phyloP scores from a whole-genome alignment of 192 early-diverging fungal genomes.

The Coemansia sp. region DNA sequence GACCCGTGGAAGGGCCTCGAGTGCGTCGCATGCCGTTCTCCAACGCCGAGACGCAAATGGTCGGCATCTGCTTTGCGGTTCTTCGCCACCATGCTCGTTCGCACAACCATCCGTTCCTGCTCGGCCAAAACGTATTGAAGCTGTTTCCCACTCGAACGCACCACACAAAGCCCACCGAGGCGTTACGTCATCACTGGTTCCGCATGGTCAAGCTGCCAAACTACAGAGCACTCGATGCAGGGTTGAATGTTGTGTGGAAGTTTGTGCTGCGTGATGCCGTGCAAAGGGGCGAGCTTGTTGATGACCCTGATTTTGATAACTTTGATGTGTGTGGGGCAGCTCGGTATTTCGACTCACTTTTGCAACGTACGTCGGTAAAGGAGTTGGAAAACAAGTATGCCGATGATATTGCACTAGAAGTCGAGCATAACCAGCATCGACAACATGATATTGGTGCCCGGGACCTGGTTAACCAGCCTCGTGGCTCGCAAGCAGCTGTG shows the following conservation, averaged over 20 bases:
- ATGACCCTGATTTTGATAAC: slow-evolving; percentile 15
- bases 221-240: neutral
- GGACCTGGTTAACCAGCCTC: no score
- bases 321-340: slow-evolving; percentile 19
- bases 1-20: neutral
- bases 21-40: slow-evolving; percentile 14
- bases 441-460: no score
- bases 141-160: slow-evolving; percentile 26
- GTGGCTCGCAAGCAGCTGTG: no score
- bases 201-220: slow-evolving; percentile 1
- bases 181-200: slow-evolving; percentile 18
- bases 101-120: slow-evolving; percentile 21
- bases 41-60: slow-evolving; percentile 10
- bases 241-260: slow-evolving; percentile 21
- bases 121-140: neutral
- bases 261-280: slow-evolving; percentile 37
- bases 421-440: neutral
- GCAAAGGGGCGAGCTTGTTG: slow-evolving; percentile 8
- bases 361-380: slow-evolving; percentile 15
- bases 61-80: slow-evolving; percentile 20
- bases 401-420: slow-evolving; percentile 12
- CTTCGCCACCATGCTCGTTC: slow-evolving; percentile 22
- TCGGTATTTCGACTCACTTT: slow-evolving; percentile 16
- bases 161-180: slow-evolving; percentile 8
- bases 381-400: slow-evolving; percentile 17